phyloP scores from a whole-genome alignment of 2,329 filamentous ascomycete species.

The Chrysosporium queenslandicum region DNA sequence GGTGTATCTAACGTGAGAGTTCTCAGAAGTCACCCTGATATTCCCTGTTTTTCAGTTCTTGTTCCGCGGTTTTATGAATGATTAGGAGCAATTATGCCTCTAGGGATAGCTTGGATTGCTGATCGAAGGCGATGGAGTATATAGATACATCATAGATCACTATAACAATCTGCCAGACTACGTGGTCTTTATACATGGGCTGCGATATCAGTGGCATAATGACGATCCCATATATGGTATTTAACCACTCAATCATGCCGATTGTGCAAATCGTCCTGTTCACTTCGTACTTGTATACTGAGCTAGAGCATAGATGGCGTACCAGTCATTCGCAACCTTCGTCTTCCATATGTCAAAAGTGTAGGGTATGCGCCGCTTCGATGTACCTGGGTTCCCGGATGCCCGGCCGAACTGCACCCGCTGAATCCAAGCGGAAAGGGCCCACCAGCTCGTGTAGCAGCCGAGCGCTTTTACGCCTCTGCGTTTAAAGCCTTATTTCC shows the following conservation, averaged over 20 bases:
- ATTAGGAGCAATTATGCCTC: not conserved
- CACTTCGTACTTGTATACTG: not conserved
- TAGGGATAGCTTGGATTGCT: not conserved
- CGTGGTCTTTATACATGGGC: constrained; percentile 37
- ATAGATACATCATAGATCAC: constrained; percentile 37
- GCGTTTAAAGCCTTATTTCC: constrained; percentile 44
- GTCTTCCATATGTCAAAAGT: constrained; percentile 40
- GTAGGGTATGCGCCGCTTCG: constrained; percentile 47
- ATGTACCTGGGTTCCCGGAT: constrained; percentile 45
- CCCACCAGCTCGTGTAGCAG: constrained; percentile 38
- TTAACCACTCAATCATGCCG: not conserved
- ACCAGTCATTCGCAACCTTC: constrained; percentile 42
- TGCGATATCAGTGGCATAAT: constrained; percentile 41
- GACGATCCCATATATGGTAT: constrained; percentile 43
- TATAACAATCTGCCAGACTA: constrained; percentile 34
- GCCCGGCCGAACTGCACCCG: constrained; percentile 41
- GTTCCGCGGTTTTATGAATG: not conserved
- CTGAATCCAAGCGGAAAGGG: constrained; percentile 31
- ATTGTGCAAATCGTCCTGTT: not conserved
- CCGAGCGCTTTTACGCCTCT: constrained; percentile 41
- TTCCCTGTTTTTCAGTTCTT: not conserved
- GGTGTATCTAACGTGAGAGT: constrained; percentile 35
- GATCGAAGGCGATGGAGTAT: not conserved
- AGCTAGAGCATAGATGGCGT: constrained; percentile 33
- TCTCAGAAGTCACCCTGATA: not conserved